phyloP scores from a whole-genome alignment of 169 alveolate species.

The Babesia sp. region DNA sequence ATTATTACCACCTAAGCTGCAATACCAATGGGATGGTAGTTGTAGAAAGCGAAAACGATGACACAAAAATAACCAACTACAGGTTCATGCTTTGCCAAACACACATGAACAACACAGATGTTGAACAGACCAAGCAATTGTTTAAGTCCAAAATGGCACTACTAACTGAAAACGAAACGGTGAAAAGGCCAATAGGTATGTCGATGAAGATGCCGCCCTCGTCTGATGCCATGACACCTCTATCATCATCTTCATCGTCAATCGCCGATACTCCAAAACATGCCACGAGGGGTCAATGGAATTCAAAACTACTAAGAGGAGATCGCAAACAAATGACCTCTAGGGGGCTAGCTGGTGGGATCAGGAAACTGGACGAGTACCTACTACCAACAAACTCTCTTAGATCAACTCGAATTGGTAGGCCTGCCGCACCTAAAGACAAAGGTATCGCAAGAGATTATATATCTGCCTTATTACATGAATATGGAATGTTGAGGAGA shows the following conservation, averaged over 20 bases:
- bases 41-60: background rate
- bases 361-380: background rate
- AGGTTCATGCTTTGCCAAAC: constrained; percentile 42
- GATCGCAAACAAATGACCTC: background rate
- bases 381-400: background rate
- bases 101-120: constrained; percentile 29
- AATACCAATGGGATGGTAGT: constrained; percentile 23
- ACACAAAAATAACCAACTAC: constrained; percentile 19
- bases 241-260: background rate
- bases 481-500: constrained; percentile 18
- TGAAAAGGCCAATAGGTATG: background rate
- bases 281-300: background rate
- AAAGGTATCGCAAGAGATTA: background rate
- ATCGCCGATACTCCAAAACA: background rate
- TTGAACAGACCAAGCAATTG: constrained; percentile 16
- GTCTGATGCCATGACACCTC: background rate
- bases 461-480: constrained; percentile 10
- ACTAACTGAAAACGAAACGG: constrained; percentile 4
- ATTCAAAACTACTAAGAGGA: background rate
- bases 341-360: background rate
- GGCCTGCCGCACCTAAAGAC: background rate
- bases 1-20: constrained; percentile 48
- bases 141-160: constrained; percentile 23
- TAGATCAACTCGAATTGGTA: background rate
- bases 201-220: background rate